These are phyloP conservation scores for Arachis stenosperma DNA, from an alignment of 306 rosid genomes.

Conservation along the genomic window DNA sequence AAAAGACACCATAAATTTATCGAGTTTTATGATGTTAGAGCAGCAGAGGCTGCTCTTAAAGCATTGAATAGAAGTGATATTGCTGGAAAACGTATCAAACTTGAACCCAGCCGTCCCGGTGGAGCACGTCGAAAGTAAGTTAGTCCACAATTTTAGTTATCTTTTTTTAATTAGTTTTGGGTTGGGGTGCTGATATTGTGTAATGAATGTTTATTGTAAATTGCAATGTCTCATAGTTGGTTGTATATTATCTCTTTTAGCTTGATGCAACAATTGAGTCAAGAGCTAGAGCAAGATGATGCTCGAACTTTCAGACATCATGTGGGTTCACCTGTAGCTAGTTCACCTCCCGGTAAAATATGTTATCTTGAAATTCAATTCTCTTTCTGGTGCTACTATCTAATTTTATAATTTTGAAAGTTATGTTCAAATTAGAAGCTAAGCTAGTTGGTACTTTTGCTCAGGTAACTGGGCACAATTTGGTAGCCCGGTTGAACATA, in stretches of 20 bases:
- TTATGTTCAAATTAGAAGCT: slow-evolving; percentile 29
- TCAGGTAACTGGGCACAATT: slow-evolving; percentile 82
- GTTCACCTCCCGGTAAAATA: slow-evolving; percentile 84
- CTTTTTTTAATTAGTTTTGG: not conserved
- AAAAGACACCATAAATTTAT: slow-evolving; percentile 86
- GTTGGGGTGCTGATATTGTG: slow-evolving; percentile 22
- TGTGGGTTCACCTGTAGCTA: slow-evolving; percentile 84
- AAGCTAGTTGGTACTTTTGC: slow-evolving; percentile 28
- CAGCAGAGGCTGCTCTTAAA: slow-evolving; percentile 73
- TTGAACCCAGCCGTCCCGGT: slow-evolving; percentile 94
- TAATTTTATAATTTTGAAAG: slow-evolving; percentile 31
- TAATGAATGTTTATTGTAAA: not conserved
- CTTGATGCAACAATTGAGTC: slow-evolving; percentile 88
- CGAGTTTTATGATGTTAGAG: slow-evolving; percentile 82
- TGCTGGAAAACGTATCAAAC: slow-evolving; percentile 86
- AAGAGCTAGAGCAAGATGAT: slow-evolving; percentile 90
- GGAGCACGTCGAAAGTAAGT: slow-evolving; percentile 83
- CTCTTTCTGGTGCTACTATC: slow-evolving; percentile 11
- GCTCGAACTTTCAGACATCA: slow-evolving; percentile 68
- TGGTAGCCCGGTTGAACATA: slow-evolving; percentile 82
- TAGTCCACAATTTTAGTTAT: not conserved
- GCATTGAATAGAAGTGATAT: slow-evolving; percentile 83
- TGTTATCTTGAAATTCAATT: slow-evolving; percentile 27
- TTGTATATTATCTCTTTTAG: slow-evolving; percentile 42
- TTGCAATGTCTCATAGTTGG: slow-evolving; percentile 1